Evolutionary conservation across 345 rosid species (phyloP).

Genomic region (Syzygium aqueum): DNA sequence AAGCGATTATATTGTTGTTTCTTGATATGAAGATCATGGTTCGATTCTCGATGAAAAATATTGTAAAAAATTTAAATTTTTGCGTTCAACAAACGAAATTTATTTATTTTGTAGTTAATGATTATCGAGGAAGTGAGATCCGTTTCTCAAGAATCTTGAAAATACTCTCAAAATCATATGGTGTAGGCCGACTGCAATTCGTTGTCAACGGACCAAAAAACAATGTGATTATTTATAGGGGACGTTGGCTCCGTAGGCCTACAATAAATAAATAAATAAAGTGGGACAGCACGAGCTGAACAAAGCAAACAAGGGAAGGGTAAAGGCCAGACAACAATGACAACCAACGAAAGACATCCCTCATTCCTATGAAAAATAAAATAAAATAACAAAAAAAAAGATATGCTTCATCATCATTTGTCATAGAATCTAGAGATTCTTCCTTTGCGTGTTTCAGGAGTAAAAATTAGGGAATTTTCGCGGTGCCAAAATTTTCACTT

Average conservation of each 20-base stretch:
- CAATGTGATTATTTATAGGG: background rate
- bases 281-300: background rate
- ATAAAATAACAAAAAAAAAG: background rate
- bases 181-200: background rate
- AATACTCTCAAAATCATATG: background rate
- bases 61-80: too few relatives aligned
- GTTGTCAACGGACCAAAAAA: background rate
- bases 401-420: background rate
- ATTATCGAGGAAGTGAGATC: background rate
- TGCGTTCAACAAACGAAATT: background rate
- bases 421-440: background rate
- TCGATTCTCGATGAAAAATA: too few relatives aligned
- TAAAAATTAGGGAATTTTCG: background rate
- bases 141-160: background rate
- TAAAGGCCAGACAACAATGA: background rate
- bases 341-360: background rate
- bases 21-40: too few relatives aligned
- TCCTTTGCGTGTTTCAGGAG: background rate
- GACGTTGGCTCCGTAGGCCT: background rate
- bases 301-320: background rate
- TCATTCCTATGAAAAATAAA: background rate
- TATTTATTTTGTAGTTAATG: background rate
- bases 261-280: background rate
- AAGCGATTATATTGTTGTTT: too few relatives aligned
- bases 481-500: background rate